Conservation (phyloP, 148 eudicot genomes). For the Cornus suecica region DNA sequence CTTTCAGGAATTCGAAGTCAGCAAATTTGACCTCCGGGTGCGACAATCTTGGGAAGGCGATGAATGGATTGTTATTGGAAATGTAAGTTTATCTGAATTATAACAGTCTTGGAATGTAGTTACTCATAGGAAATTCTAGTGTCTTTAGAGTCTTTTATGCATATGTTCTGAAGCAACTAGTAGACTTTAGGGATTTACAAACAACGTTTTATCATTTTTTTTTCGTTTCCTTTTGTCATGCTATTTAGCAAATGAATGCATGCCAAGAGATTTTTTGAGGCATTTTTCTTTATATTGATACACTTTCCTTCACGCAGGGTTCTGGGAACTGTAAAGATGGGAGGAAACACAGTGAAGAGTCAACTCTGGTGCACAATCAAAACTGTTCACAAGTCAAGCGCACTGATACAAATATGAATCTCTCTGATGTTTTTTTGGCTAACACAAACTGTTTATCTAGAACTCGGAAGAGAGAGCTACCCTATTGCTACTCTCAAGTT, state of each 20-base stretch:
- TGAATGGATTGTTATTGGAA: slow-evolving; percentile 49
- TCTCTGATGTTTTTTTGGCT: slow-evolving; percentile 11
- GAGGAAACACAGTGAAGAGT: slow-evolving; percentile 33
- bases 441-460: no score
- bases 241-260: neutral
- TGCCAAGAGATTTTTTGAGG: neutral
- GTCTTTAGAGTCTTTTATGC: neutral
- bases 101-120: neutral
- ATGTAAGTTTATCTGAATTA: slow-evolving; percentile 27
- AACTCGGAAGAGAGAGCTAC: slow-evolving; percentile 39
- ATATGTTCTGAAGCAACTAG: neutral
- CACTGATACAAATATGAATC: slow-evolving; percentile 14
- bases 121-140: neutral
- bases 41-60: slow-evolving; percentile 52
- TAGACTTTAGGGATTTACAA: neutral
- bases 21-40: slow-evolving; percentile 36
- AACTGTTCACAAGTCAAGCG: slow-evolving; percentile 13
- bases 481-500: slow-evolving; percentile 21
- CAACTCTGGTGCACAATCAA: slow-evolving; percentile 21
- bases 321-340: slow-evolving; percentile 26
- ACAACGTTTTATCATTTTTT: neutral
- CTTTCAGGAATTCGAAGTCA: slow-evolving; percentile 28
- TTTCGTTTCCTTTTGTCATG: neutral
- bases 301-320: slow-evolving; percentile 27
- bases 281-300: neutral